Evolutionary conservation across 148 eudicot species (phyloP), one percentile per base, ranked within the genome.

Genomic region (Diospyros kaki): DNA sequence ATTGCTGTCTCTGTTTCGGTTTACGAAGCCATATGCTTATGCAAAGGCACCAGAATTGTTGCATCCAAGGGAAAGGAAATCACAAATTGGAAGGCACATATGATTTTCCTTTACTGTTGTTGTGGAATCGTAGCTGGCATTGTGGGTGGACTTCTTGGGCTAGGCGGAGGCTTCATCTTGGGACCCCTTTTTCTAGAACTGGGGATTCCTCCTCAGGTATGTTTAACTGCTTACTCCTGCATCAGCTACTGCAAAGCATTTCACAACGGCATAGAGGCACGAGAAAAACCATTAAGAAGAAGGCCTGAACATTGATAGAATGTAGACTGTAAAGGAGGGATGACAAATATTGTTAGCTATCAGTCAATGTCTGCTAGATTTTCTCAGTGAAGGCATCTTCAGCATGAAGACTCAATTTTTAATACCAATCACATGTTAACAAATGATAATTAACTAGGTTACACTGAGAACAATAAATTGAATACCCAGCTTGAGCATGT

Each of bases 161-260:
- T 87, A 15, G 91, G 91, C 2, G 91, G 91, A 46, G 91, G 91
- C 50, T 87, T 87, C 83, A 83, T 87, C 82, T 74, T 87, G 43
- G 91, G 88, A 1, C 91, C 91, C 48, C 82, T 87, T 18, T 87
- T 87, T 74, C 80, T 87, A 8, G 91, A 87, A 69, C 75, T 87
- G 8, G 91, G 91, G 9, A 85, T 87, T 73, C 87, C 87, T 72
- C 89, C 89, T 81, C 89, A 86, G 86, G 89, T 83, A 85, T 50
- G 6, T 15, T 59, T 45, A 43, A 13, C 46, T 62, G 13, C 58
- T 62, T 45, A 61, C 12, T 70, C 46, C 42, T 64, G 60, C 70
- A 64, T 51, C 2, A 64, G n/a, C 12, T n/a, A 40, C 2, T 6
- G 4, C n/a, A 68, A 44, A 76, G 66, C 28, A 58, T 44, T 43